Percentiles rank a stretch among this genome's conserved stretches.
Conservation (phyloP, 768 basidiomycete genomes). For the Kwoniella heveanensis region DNA sequence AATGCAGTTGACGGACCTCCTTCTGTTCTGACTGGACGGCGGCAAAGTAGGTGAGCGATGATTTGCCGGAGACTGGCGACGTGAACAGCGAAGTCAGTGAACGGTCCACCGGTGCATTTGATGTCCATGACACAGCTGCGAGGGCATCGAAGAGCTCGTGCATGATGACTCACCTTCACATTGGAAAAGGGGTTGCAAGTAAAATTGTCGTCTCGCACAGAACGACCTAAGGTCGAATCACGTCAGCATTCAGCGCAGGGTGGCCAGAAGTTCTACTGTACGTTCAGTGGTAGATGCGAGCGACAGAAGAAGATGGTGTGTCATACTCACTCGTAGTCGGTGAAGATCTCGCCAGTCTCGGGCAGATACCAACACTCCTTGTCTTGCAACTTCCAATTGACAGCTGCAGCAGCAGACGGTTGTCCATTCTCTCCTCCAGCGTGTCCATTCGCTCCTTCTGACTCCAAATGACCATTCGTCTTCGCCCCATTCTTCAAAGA, state of each 20-base stretch:
- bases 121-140: no score
- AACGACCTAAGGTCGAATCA: constrained; percentile 63
- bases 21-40: constrained; percentile 87
- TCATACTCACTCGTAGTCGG: constrained; percentile 82
- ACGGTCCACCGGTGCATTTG: not conserved
- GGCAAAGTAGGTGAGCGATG: constrained; percentile 88
- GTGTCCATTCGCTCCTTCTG: not conserved
- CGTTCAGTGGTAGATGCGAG: not conserved
- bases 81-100: not conserved
- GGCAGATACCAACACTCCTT: constrained; percentile 79
- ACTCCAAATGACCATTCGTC: not conserved
- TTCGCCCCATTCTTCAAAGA: constrained; percentile 6
- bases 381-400: constrained; percentile 35
- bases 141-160: no score
- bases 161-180: constrained; percentile 71
- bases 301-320: constrained; percentile 50
- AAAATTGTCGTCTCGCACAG: constrained; percentile 90
- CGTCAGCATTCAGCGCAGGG: not conserved
- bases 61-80: constrained; percentile 77
- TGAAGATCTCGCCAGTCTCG: constrained; percentile 96
- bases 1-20: constrained; percentile 85
- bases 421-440: not conserved
- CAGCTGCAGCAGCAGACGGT: not conserved
- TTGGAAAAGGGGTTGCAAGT: constrained; percentile 89
- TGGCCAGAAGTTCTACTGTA: not conserved